Evolutionary conservation across 371 early-diverging fungal species (phyloP), one percentile per base, ranked within the genome.

Genomic region (Capniomyces stellatus): DNA sequence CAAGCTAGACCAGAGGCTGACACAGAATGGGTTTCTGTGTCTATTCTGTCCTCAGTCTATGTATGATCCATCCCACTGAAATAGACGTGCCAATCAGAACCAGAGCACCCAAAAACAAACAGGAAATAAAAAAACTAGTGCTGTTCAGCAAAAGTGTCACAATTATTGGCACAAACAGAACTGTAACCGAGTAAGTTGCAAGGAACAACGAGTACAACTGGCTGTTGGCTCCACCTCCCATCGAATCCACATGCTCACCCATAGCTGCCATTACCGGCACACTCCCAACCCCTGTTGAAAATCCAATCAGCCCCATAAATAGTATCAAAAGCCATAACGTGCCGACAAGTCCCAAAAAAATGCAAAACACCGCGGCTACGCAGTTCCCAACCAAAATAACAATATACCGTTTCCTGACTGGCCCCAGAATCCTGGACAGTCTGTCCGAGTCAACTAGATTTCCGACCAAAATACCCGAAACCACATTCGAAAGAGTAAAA

Each of bases 181-280:
- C 61, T 19, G 71, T 71, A 15, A 64, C 27, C 43, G 66, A 62
- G 40, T 70, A 71, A 1, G 72, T 58, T 15, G 67, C 60, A 46
- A 70, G 70, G 43, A 67, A 71, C 42, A 71, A 49, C 1, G 71
- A 67, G 54, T 71, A 71, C 12, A 69, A 62, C 28, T 57, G 56
- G 24, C 62, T 66, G 43, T 69, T 67, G 1, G 70, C 68, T 22
- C 58, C 59, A 49, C 70, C 63, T 31, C 70, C 70, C 58, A 54
- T 60, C 10, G 58, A 49, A 40, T 60, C 49, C 18, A 70, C 62
- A 40, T 58, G 68, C 15, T 52, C 58, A 40, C 60, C 67, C 56
- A 71, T 58, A 15, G 54, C 55, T 50, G 70, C 65, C 56, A 65
- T 54, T 30, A 69, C 58, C 1, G 71, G 71, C 39, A 70, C 60